phyloP scores from a whole-genome alignment of 2,329 filamentous ascomycete species.

The Aspergillus sp. region DNA sequence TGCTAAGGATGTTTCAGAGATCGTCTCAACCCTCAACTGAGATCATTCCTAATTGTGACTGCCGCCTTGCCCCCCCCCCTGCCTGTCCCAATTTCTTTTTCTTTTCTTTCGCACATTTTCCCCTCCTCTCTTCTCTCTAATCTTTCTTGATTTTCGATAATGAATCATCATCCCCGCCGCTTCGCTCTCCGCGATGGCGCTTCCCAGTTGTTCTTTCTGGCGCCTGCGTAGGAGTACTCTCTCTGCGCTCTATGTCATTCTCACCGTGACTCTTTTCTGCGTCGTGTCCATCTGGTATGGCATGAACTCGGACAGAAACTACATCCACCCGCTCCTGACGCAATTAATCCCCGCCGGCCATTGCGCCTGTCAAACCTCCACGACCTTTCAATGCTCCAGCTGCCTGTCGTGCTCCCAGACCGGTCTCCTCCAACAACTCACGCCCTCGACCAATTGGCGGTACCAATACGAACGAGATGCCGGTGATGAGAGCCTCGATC shows the following conservation, averaged over 20 bases:
- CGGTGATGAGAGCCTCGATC: slow-evolving; percentile 22
- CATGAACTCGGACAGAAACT: slow-evolving; percentile 32
- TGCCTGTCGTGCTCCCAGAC: slow-evolving; percentile 24
- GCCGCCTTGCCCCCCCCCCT: slow-evolving; percentile 1
- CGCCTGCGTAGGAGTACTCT: slow-evolving; percentile 17
- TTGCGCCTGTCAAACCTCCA: slow-evolving; percentile 32
- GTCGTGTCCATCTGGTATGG: slow-evolving; percentile 25
- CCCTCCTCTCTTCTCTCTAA: neutral
- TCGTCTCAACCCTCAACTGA: too few relatives aligned
- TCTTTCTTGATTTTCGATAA: slow-evolving; percentile 4
- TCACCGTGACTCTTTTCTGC: slow-evolving; percentile 12
- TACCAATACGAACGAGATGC: slow-evolving; percentile 29
- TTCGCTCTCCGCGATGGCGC: slow-evolving; percentile 14
- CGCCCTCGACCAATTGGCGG: slow-evolving; percentile 16
- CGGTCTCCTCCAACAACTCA: slow-evolving; percentile 6
- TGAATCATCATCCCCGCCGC: slow-evolving; percentile 3
- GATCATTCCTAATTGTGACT: slow-evolving; percentile 2
- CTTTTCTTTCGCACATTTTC: neutral
- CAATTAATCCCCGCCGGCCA: slow-evolving; percentile 35
- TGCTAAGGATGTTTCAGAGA: too few relatives aligned
- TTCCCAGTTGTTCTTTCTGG: slow-evolving; percentile 14
- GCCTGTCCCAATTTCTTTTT: neutral
- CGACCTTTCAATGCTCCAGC: slow-evolving; percentile 32
- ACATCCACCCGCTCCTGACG: slow-evolving; percentile 30
- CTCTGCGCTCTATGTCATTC: slow-evolving; percentile 14